A percentile compares a stretch with the other conserved stretches of the same genome.
phyloP scores from a whole-genome alignment of 75 land plant species.

The Sequoia sempervirens region DNA sequence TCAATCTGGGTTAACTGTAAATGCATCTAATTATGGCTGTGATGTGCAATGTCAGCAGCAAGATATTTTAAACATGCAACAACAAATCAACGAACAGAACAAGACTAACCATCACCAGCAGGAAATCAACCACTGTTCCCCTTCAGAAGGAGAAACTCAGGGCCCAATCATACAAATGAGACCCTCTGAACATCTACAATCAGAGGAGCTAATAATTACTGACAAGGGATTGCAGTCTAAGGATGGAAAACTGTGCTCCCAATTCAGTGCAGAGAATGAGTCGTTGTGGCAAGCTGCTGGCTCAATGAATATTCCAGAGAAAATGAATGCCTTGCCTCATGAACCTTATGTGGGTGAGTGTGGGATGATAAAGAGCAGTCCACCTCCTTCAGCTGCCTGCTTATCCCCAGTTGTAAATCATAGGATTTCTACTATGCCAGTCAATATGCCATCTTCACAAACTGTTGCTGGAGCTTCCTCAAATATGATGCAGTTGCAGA shows the following conservation, averaged over 20 bases:
- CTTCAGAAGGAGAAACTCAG: slow-evolving; percentile 8
- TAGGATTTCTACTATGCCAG: not conserved
- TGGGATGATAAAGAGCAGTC: not conserved
- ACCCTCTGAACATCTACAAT: not conserved
- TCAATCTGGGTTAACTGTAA: slow-evolving; percentile 5
- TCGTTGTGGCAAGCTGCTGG: slow-evolving; percentile 1
- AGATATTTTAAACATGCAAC: slow-evolving; percentile 3
- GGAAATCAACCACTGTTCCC: not conserved
- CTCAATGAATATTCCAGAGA: not conserved
- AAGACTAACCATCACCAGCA: not conserved
- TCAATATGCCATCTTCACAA: slow-evolving; percentile 8
- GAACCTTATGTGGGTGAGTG: not conserved
- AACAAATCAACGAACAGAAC: not conserved
- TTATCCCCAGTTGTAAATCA: slow-evolving; percentile 3
- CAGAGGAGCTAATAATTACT: not conserved
- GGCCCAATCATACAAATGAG: not conserved
- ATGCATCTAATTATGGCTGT: not conserved
- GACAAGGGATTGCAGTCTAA: not conserved
- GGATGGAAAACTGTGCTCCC: slow-evolving; percentile 2
- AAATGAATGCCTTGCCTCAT: not conserved
- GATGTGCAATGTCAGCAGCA: slow-evolving; percentile 10
- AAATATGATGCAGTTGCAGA: slow-evolving; percentile 4
- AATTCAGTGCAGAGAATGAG: slow-evolving; percentile 8
- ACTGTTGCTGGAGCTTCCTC: slow-evolving; percentile 7
- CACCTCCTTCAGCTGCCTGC: not conserved